Evolutionary conservation across 2,329 filamentous ascomycete species (phyloP), one percentile per base, ranked within the genome.

Genomic region (Thelonectria blattea): DNA sequence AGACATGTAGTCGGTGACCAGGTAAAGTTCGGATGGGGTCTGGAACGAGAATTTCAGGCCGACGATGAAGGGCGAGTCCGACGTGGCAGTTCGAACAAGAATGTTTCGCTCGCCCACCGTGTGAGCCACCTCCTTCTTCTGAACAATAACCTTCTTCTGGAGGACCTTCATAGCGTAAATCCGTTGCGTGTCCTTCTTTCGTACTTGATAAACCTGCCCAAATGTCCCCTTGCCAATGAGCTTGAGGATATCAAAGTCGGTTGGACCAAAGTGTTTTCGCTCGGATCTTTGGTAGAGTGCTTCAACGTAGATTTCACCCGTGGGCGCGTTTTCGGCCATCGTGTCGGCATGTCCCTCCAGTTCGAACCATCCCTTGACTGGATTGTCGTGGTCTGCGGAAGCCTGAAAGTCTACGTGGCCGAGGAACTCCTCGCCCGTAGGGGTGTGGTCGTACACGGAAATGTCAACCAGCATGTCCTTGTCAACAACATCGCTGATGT

Each of bases 1-100:
- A 15, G 95, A 99, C 95, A 99, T 98, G 81, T 97, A 99, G 75
- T 98, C 95, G 5, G 95, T 98, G 14, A 99, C 95, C n/a, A 99
- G 84, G 74, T 98, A 98, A 2, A 99, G 85, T 76, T 99, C 95
- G 4, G 93, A 95, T 1, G 93, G 92, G 0, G 95, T 98, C 76
- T 99, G 95, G 81, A 99, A 99, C 0, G 95, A 98, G 74, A 98
- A 99, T 73, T 99, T 99, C 71, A 99, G 84, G 8, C 94, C 94
- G 42, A 99, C 95, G 64, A 99, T 99, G 73, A 99, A 99, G 0
- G 94, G 92, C 15, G 95, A 99, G 66, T 98, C 93, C 1, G 94
- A 89, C 79, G 91, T 98, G 27, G 95, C 95, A 5, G 95, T 99
- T 66, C 95, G 91, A 42, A 99, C 95, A 49, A 99, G 83, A 67